phyloP scores from a whole-genome alignment of 2,329 filamentous ascomycete species.

The Escovopsis sp. region DNA sequence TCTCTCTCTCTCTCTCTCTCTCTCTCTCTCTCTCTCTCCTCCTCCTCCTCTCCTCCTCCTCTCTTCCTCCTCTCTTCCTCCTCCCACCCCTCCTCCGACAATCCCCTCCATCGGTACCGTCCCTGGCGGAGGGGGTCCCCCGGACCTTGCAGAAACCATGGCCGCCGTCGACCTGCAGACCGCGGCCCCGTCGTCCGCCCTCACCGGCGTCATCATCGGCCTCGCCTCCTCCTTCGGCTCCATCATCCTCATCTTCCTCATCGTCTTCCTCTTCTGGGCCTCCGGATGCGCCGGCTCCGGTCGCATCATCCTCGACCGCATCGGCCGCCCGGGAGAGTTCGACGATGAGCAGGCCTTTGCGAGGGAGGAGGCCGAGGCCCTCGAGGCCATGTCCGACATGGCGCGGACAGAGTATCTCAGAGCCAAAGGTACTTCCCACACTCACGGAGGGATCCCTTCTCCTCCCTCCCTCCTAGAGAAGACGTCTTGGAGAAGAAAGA shows the following conservation, averaged over 20 bases:
- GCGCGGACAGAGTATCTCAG: constrained; percentile 78
- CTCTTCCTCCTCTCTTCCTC: constrained; percentile 2
- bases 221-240: constrained; percentile 89
- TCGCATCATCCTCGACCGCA: constrained; percentile 81
- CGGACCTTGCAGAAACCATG: constrained; percentile 14
- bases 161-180: constrained; percentile 6
- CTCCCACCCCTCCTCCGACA: not conserved
- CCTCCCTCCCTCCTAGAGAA: constrained; percentile 2
- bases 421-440: constrained; percentile 61
- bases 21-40: constrained; percentile 1
- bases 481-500: no score
- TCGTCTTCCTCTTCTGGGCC: constrained; percentile 90
- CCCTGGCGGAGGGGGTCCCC: no score
- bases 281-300: constrained; percentile 53
- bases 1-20: not conserved
- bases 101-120: constrained; percentile 1
- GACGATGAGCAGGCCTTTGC: constrained; percentile 94
- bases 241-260: constrained; percentile 64
- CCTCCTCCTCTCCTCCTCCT: no score
- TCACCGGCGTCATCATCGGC: constrained; percentile 80
- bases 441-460: no score
- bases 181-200: constrained; percentile 26
- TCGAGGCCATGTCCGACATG: constrained; percentile 92
- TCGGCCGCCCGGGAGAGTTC: constrained; percentile 87
- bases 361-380: constrained; percentile 83